phyloP scores from a whole-genome alignment of 1,284 basidiomycete genomes.

The Cystobasidium sp. region DNA sequence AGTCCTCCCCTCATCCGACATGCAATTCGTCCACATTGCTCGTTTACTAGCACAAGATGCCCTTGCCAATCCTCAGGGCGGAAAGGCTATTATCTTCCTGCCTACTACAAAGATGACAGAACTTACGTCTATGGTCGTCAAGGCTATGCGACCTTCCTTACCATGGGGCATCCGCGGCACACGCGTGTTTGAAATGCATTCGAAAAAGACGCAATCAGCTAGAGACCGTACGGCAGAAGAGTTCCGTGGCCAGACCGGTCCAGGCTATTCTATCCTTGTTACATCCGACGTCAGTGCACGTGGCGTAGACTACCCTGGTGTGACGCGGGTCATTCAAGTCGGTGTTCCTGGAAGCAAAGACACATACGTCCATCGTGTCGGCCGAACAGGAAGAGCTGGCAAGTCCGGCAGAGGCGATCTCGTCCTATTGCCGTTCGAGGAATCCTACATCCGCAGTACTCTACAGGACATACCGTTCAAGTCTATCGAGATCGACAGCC shows the following conservation, averaged over 20 bases:
- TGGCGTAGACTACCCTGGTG: slow-evolving; percentile 66
- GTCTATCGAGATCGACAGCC: slow-evolving; percentile 63
- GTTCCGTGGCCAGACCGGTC: slow-evolving; percentile 68
- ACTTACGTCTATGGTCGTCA: slow-evolving; percentile 70
- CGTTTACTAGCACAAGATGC: slow-evolving; percentile 89
- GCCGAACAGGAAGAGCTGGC: slow-evolving; percentile 81
- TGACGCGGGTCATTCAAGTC: slow-evolving; percentile 91
- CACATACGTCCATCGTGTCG: slow-evolving; percentile 89
- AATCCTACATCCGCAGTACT: slow-evolving; percentile 69
- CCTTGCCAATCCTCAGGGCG: slow-evolving; percentile 66
- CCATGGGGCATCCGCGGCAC: slow-evolving; percentile 62
- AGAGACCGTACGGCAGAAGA: slow-evolving; percentile 69
- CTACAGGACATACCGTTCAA: slow-evolving; percentile 75
- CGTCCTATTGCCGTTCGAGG: slow-evolving; percentile 82
- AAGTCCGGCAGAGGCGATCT: slow-evolving; percentile 81
- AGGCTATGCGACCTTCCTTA: slow-evolving; percentile 53
- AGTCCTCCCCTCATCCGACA: slow-evolving; percentile 67
- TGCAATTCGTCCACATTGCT: slow-evolving; percentile 79
- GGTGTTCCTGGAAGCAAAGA: slow-evolving; percentile 74
- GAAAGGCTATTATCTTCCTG: slow-evolving; percentile 84
- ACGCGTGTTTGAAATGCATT: slow-evolving; percentile 82
- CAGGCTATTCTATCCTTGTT: slow-evolving; percentile 58
- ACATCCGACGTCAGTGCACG: slow-evolving; percentile 60
- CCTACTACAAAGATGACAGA: slow-evolving; percentile 87
- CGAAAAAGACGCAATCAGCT: slow-evolving; percentile 70